Evolutionary conservation across 2,329 filamentous ascomycete species (phyloP).

Genomic region (Pyrenochaeta sp.): DNA sequence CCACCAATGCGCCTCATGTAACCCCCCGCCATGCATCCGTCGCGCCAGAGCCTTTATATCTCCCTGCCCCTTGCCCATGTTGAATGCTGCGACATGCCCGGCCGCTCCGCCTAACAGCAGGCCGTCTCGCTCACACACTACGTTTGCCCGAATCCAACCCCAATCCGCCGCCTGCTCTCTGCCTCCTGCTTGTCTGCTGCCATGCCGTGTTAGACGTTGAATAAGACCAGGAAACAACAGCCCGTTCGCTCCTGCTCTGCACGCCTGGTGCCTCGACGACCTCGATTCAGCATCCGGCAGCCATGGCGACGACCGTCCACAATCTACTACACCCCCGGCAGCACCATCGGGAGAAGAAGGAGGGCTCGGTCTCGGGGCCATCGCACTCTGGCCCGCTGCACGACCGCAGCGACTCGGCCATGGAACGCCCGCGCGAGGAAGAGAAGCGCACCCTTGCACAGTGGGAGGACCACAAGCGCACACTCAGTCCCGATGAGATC

Average conservation of each 20-base stretch:
- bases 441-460: conserved; percentile 57
- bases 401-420: conserved; percentile 46
- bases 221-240: conserved; percentile 9
- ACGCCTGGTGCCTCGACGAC: conserved; percentile 8
- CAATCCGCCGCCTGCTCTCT: conserved; percentile 10
- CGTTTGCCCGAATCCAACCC: conserved; percentile 16
- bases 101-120: conserved; percentile 28
- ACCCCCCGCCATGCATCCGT: conserved; percentile 33
- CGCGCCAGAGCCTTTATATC: conserved; percentile 13
- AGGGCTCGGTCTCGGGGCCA: conserved; percentile 12
- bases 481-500: conserved; percentile 55
- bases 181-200: conserved; percentile 15
- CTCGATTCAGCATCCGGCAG: conserved; percentile 18
- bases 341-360: conserved; percentile 41
- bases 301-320: conserved; percentile 50
- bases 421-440: conserved; percentile 54
- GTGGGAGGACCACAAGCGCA: conserved; percentile 57
- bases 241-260: conserved; percentile 15
- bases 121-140: conserved; percentile 12
- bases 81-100: conserved; percentile 29
- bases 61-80: conserved; percentile 29
- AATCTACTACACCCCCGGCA: conserved; percentile 48
- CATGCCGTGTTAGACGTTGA: conserved; percentile 15
- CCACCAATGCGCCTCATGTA: conserved; percentile 23
- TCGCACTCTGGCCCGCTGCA: conserved; percentile 35